A percentile compares a stretch with the other conserved stretches of the same genome.
phyloP scores from a whole-genome alignment of 2,329 filamentous ascomycete species.

The Aspergillus glaucus region DNA sequence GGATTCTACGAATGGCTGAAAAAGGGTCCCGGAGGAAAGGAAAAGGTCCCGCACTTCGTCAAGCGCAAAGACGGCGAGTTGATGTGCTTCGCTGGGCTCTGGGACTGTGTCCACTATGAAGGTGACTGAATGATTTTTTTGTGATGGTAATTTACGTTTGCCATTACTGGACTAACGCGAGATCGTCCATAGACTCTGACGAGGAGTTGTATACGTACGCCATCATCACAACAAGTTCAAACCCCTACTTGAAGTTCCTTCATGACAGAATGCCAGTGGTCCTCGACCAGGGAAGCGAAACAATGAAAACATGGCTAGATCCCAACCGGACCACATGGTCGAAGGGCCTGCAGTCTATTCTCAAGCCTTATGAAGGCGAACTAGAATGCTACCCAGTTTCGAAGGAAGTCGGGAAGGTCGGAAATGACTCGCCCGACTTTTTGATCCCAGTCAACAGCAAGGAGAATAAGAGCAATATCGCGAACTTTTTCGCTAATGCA shows the following conservation, averaged over 20 bases:
- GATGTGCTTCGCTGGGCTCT: slow-evolving; percentile 86
- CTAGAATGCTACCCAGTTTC: slow-evolving; percentile 80
- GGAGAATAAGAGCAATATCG: slow-evolving; percentile 88
- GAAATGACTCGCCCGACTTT: slow-evolving; percentile 80
- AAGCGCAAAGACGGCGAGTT: slow-evolving; percentile 74
- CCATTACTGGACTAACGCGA: slow-evolving; percentile 1
- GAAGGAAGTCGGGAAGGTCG: slow-evolving; percentile 88
- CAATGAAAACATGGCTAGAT: slow-evolving; percentile 71
- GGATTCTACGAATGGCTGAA: slow-evolving; percentile 97
- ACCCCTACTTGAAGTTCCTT: slow-evolving; percentile 73
- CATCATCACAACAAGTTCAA: slow-evolving; percentile 85
- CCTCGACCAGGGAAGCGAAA: slow-evolving; percentile 66
- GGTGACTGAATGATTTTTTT: slow-evolving; percentile 37
- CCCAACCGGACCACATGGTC: slow-evolving; percentile 67
- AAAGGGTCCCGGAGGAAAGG: slow-evolving; percentile 61
- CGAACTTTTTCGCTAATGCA: slow-evolving; percentile 75
- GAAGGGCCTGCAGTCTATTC: slow-evolving; percentile 65
- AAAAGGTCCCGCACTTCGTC: slow-evolving; percentile 78
- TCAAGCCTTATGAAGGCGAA: slow-evolving; percentile 73
- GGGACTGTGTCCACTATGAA: slow-evolving; percentile 81
- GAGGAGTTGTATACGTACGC: slow-evolving; percentile 82
- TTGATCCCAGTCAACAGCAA: slow-evolving; percentile 75
- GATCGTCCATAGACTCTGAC: slow-evolving; percentile 44
- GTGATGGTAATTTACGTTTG: too few relatives aligned
- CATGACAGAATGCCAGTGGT: slow-evolving; percentile 97